These are phyloP conservation scores for Nepenthes mirabilis DNA, from an alignment of 148 eudicot genomes.

Conservation along the genomic window DNA sequence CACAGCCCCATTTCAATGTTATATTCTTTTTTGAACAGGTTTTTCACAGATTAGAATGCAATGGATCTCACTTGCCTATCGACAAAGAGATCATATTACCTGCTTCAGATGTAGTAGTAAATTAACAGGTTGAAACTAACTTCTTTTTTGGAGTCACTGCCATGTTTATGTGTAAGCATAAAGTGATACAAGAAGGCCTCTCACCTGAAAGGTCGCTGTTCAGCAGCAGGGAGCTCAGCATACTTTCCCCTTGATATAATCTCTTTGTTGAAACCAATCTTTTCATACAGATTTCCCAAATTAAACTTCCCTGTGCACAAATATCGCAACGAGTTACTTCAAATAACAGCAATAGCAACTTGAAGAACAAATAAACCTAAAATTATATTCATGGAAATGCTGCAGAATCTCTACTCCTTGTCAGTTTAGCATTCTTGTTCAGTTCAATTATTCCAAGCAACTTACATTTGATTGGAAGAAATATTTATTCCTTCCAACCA, in stretches of 20 bases:
- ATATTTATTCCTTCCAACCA: too few species aligned
- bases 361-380: neutral
- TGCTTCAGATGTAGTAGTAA: neutral
- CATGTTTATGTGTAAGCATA: too few species aligned
- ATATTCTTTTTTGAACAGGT: too few species aligned
- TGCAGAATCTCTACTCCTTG: too few species aligned
- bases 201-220: slow-evolving; percentile 85
- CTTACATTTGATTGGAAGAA: too few species aligned
- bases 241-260: slow-evolving; percentile 81
- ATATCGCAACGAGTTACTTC: slow-evolving; percentile 1
- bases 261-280: slow-evolving; percentile 88
- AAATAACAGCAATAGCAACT: neutral
- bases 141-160: too few species aligned
- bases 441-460: too few species aligned
- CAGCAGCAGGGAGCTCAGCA: slow-evolving; percentile 88
- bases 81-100: too few species aligned
- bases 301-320: slow-evolving; percentile 52
- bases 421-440: too few species aligned
- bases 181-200: neutral
- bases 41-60: neutral
- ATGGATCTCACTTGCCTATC: too few species aligned
- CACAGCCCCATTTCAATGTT: too few species aligned
- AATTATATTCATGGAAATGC: too few species aligned
- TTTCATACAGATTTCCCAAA: slow-evolving; percentile 70
- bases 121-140: neutral